These are phyloP conservation scores for Secale cereale DNA, from an alignment of 176 grass and related monocot genomes.

Conservation along the genomic window DNA sequence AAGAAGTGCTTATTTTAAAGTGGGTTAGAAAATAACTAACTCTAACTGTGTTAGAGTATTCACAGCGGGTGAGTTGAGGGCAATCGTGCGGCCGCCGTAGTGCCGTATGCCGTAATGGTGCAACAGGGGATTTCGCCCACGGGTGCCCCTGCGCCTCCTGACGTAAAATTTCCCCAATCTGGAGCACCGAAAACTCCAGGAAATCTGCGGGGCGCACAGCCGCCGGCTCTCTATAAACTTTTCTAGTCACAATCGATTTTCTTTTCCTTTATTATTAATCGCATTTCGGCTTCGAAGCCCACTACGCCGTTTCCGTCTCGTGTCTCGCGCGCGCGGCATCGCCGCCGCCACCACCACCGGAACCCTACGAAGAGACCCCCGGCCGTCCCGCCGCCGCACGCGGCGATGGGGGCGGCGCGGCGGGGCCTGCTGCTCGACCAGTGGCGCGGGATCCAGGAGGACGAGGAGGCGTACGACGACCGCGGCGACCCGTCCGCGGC, in stretches of 20 bases:
- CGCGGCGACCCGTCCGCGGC: conserved; percentile 37
- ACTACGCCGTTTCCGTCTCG: neutral
- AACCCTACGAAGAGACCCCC: conserved; percentile 27
- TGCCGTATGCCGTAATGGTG: no score
- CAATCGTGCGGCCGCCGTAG: no score
- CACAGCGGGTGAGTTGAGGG: no score
- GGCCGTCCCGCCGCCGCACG: neutral
- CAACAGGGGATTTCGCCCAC: no score
- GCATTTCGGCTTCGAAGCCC: neutral
- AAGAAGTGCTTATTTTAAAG: no score
- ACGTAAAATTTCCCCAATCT: neutral
- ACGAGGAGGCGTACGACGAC: conserved; percentile 44
- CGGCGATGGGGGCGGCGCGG: conserved; percentile 35
- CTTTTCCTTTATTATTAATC: neutral
- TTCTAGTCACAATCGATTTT: neutral
- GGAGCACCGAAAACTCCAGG: neutral
- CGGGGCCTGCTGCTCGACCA: conserved; percentile 48
- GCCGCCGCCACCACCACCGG: conserved; percentile 32
- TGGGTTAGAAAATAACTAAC: no score
- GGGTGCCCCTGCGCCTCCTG: no score
- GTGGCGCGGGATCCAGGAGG: conserved; percentile 75
- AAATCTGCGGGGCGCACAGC: neutral
- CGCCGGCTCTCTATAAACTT: neutral
- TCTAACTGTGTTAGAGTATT: no score
- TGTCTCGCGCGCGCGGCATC: neutral